A percentile compares a stretch with the other conserved stretches of the same genome.
These are phyloP conservation scores for Tolypocladium ophioglossoides DNA, from an alignment of 2,329 filamentous ascomycete species.

Conservation along the genomic window DNA sequence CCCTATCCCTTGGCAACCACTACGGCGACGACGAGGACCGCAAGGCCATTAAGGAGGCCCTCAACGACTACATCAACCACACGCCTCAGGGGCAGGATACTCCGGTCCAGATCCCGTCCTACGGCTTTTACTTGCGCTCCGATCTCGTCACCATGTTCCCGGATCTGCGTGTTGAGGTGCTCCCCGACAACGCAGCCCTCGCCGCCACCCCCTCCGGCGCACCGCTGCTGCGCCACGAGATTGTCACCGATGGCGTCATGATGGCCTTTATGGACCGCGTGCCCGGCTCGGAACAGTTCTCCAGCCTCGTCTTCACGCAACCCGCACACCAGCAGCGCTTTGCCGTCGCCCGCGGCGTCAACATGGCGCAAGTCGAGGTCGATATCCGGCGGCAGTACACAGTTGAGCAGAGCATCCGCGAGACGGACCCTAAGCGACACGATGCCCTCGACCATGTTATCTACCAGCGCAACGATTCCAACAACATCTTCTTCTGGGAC, in stretches of 20 bases:
- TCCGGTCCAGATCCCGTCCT: constrained; percentile 22
- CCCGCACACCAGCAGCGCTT: constrained; percentile 29
- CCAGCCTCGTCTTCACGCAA: constrained; percentile 18
- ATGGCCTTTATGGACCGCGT: constrained; percentile 20
- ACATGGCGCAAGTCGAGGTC: constrained; percentile 1
- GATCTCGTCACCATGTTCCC: constrained; percentile 25
- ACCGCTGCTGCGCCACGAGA: constrained; percentile 19
- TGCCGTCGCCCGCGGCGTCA: constrained; percentile 9
- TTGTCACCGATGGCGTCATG: constrained; percentile 20
- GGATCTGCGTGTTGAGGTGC: constrained; percentile 20
- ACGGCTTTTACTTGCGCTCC: constrained; percentile 28
- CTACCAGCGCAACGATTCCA: background rate
- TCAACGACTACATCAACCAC: constrained; percentile 20
- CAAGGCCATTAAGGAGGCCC: constrained; percentile 9
- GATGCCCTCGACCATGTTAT: background rate
- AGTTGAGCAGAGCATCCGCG: background rate
- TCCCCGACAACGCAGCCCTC: background rate
- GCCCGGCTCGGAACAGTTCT: constrained; percentile 13
- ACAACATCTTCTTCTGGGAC: background rate
- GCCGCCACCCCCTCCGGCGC: constrained; percentile 1
- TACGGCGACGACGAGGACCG: constrained; percentile 18
- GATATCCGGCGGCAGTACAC: constrained; percentile 14
- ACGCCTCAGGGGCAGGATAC: constrained; percentile 2
- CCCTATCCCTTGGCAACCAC: constrained; percentile 29
- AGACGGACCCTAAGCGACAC: background rate